Evolutionary conservation across 2,329 filamentous ascomycete genomes (phyloP).

Genomic region (Botrytis paeoniae): DNA sequence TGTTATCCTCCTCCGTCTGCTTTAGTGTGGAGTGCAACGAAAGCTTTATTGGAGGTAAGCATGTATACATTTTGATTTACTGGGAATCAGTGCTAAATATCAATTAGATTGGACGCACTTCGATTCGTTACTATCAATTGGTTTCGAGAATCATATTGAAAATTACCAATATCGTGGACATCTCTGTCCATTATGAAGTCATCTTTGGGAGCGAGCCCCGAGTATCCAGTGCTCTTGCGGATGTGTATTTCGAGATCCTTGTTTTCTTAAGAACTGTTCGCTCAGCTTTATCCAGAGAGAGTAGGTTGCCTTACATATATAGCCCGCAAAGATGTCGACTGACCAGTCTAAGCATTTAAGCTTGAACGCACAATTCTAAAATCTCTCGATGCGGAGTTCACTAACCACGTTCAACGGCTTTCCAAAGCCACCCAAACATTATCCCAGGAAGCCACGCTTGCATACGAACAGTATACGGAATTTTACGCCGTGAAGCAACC

Average conservation of each 20-base stretch:
- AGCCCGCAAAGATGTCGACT: background rate
- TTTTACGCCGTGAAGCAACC: background rate
- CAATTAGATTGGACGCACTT: constrained; percentile 14
- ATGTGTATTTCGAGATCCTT: constrained; percentile 16
- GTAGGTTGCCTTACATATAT: background rate
- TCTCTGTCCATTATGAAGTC: constrained; percentile 11
- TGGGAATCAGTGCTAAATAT: background rate
- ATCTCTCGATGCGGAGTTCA: constrained; percentile 9
- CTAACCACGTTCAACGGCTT: constrained; percentile 9
- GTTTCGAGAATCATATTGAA: constrained; percentile 7
- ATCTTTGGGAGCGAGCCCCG: constrained; percentile 4
- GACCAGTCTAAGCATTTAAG: constrained; percentile 10
- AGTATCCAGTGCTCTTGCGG: constrained; percentile 10
- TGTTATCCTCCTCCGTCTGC: constrained; percentile 13
- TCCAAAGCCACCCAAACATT: background rate
- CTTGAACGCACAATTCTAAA: constrained; percentile 13
- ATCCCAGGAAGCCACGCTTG: constrained; percentile 11
- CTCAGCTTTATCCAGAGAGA: background rate
- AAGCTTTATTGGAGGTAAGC: constrained; percentile 11
- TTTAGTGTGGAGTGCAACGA: constrained; percentile 10
- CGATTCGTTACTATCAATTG: constrained; percentile 5
- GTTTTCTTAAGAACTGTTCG: constrained; percentile 2
- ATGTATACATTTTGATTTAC: background rate
- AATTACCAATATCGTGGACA: constrained; percentile 7
- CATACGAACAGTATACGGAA: background rate